A percentile compares a stretch with the other conserved stretches of the same genome.
Conservation (phyloP, 1,284 basidiomycete species). For the Flammula alnicola region DNA sequence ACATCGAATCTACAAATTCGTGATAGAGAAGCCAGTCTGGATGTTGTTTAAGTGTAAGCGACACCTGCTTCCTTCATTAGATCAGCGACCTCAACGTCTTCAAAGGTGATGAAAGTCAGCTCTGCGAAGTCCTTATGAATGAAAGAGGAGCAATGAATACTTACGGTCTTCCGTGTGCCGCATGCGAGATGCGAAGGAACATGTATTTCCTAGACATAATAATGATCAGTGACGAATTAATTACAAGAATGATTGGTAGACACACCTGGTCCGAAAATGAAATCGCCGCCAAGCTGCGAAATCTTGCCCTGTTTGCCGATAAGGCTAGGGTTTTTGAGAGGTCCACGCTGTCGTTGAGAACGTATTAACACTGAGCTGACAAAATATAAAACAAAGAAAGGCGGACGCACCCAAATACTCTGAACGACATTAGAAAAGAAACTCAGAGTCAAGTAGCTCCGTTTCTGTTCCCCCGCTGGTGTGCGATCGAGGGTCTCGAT, state of each 20-base stretch:
- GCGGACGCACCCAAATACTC: slow-evolving; percentile 51
- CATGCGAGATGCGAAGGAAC: slow-evolving; percentile 60
- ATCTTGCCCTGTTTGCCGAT: slow-evolving; percentile 65
- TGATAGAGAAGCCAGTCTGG: neutral
- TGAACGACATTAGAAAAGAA: slow-evolving; percentile 37
- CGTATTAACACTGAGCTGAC: no score
- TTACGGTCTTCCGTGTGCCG: slow-evolving; percentile 65
- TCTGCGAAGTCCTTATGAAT: neutral
- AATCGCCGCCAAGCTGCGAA: slow-evolving; percentile 66
- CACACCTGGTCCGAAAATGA: slow-evolving; percentile 60
- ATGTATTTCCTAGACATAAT: slow-evolving; percentile 30
- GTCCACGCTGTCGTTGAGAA: slow-evolving; percentile 37
- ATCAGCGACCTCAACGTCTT: slow-evolving; percentile 29
- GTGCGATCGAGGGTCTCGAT: slow-evolving; percentile 47
- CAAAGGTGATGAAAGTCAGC: neutral
- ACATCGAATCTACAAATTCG: no score
- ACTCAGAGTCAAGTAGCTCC: slow-evolving; percentile 49
- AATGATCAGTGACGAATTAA: neutral
- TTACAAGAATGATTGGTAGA: neutral
- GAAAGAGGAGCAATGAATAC: slow-evolving; percentile 23
- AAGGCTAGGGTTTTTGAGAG: slow-evolving; percentile 48
- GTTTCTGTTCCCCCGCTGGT: slow-evolving; percentile 48
- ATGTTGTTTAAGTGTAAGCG: neutral
- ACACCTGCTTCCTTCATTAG: slow-evolving; percentile 26
- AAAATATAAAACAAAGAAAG: neutral